These are phyloP conservation scores for Botrytis porri DNA, from an alignment of 2,329 filamentous ascomycete species.

Conservation along the genomic window DNA sequence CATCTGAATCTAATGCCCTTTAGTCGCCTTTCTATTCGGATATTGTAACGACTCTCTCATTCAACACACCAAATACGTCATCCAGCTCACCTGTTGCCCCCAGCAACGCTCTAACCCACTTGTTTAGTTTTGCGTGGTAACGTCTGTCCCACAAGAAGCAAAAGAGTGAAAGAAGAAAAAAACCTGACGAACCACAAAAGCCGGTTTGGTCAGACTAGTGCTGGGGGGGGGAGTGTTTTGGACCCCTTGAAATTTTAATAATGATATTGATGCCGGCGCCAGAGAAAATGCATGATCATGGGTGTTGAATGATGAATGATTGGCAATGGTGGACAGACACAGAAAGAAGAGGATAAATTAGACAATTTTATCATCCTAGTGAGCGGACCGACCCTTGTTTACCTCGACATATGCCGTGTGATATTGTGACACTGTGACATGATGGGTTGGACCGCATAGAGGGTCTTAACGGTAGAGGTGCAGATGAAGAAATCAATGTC, in stretches of 20 bases:
- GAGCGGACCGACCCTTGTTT: conserved; percentile 15
- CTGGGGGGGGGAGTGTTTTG: neutral
- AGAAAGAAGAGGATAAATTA: conserved; percentile 3
- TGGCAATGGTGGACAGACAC: neutral
- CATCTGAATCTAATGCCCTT: neutral
- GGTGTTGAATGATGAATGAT: neutral
- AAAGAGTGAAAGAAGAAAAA: neutral
- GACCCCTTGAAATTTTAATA: neutral
- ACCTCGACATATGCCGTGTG: neutral
- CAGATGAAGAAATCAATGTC: neutral
- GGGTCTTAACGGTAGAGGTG: neutral
- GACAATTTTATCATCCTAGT: neutral
- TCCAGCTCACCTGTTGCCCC: neutral
- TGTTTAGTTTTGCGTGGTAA: neutral
- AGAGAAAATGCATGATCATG: neutral
- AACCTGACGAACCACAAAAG: neutral
- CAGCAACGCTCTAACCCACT: neutral
- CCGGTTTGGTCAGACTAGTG: neutral
- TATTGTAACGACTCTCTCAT: neutral
- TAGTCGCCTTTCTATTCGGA: neutral
- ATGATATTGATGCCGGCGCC: neutral
- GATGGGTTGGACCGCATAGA: neutral
- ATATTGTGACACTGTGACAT: neutral
- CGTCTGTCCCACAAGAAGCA: neutral
- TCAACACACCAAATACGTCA: neutral